A percentile compares a stretch with the other conserved stretches of the same genome.
phyloP scores from a whole-genome alignment of 1,139 yeast species.

The Pichia sp. region DNA sequence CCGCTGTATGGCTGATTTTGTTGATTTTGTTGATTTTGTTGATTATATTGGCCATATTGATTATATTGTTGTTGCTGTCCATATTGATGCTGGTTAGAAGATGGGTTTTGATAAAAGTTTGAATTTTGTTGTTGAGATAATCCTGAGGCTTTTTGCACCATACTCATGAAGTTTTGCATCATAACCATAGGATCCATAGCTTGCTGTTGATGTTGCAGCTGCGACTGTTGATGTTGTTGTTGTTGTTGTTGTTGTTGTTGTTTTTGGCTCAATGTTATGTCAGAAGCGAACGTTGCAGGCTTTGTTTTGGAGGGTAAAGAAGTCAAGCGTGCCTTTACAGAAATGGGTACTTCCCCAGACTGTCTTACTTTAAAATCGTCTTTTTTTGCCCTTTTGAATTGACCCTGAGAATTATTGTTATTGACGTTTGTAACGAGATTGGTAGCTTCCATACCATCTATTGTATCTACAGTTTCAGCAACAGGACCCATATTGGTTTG shows the following conservation, averaged over 20 bases:
- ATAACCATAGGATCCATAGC: constrained; percentile 8
- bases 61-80: constrained; percentile 13
- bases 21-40: neutral
- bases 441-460: constrained; percentile 17
- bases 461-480: constrained; percentile 19
- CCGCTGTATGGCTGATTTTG: constrained; percentile 6
- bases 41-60: neutral
- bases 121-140: neutral
- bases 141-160: constrained; percentile 13
- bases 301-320: constrained; percentile 23
- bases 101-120: constrained; percentile 17
- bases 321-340: constrained; percentile 24
- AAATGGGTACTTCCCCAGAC: constrained; percentile 6
- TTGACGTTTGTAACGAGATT: too few species aligned
- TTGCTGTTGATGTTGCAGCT: neutral
- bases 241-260: neutral
- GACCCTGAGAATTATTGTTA: neutral
- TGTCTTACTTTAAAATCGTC: neutral
- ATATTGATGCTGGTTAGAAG: constrained; percentile 10
- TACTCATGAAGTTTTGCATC: constrained; percentile 16
- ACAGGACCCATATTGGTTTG: too few species aligned
- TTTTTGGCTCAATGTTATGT: too few species aligned
- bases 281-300: too few species aligned
- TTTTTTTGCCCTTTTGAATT: neutral
- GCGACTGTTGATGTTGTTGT: too few species aligned